Evolutionary conservation across 2,329 filamentous ascomycete genomes (phyloP).

Genomic region (Coniochaeta ligniaria): DNA sequence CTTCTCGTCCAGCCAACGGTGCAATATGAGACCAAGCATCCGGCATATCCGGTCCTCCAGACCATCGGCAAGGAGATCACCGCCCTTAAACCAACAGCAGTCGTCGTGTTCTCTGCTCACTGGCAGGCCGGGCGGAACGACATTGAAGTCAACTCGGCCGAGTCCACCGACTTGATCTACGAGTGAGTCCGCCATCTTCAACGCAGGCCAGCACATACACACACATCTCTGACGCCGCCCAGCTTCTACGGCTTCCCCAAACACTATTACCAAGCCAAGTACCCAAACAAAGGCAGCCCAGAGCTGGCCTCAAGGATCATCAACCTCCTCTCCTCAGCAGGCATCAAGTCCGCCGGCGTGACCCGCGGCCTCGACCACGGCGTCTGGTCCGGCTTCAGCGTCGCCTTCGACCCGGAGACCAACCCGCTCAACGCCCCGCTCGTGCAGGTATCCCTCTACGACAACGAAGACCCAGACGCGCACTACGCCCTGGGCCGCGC

Average conservation of each 20-base stretch:
- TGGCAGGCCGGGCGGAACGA: slow-evolving; percentile 52
- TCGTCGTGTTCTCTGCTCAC: slow-evolving; percentile 72
- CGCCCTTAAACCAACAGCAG: slow-evolving; percentile 58
- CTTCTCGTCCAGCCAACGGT: slow-evolving; percentile 32
- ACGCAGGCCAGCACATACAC: not conserved
- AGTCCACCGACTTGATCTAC: slow-evolving; percentile 60
- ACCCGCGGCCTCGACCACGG: slow-evolving; percentile 67
- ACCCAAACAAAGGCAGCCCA: slow-evolving; percentile 55
- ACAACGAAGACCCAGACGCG: slow-evolving; percentile 53
- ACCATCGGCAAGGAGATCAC: slow-evolving; percentile 65
- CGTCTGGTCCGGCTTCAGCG: slow-evolving; percentile 63
- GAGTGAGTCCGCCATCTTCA: slow-evolving; percentile 36
- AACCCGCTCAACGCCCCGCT: slow-evolving; percentile 61
- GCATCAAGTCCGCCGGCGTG: slow-evolving; percentile 52
- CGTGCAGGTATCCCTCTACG: slow-evolving; percentile 66
- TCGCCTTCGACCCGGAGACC: slow-evolving; percentile 52
- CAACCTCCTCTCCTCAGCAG: slow-evolving; percentile 42
- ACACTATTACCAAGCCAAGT: slow-evolving; percentile 62
- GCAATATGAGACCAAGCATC: slow-evolving; percentile 50
- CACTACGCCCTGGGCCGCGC: slow-evolving; percentile 64
- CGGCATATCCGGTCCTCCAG: slow-evolving; percentile 58
- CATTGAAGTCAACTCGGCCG: slow-evolving; percentile 60
- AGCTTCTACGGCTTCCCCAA: slow-evolving; percentile 63
- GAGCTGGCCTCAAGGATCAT: slow-evolving; percentile 54
- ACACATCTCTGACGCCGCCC: not conserved